Evolutionary conservation across 1,284 basidiomycete genomes (phyloP).

Genomic region (Leccinum griseonigrum): DNA sequence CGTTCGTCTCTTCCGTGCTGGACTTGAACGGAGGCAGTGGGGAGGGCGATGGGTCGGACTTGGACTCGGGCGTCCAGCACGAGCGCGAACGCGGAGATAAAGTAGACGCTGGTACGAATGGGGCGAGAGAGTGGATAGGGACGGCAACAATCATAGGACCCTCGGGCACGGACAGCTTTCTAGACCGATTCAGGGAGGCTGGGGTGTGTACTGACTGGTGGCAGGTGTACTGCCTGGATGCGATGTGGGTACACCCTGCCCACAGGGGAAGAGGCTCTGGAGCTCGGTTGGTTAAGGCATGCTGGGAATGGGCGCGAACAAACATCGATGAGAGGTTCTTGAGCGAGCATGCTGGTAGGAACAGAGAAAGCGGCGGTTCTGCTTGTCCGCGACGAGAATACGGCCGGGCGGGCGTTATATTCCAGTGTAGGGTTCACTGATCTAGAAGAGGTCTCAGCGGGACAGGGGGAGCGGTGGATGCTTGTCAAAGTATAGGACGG

Average conservation of each 20-base stretch:
- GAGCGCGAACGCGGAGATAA: background rate
- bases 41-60: background rate
- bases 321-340: conserved; percentile 14
- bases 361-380: conserved; percentile 20
- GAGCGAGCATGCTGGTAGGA: background rate
- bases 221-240: conserved; percentile 30
- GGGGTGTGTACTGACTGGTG: conserved; percentile 14
- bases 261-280: conserved; percentile 33
- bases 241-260: conserved; percentile 38
- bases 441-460: conserved; percentile 6
- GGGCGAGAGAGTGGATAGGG: conserved; percentile 31
- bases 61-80: background rate
- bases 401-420: conserved; percentile 20
- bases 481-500: conserved; percentile 12
- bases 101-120: background rate
- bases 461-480: conserved; percentile 27
- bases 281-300: conserved; percentile 15
- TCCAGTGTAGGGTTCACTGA: conserved; percentile 22
- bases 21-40: background rate
- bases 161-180: conserved; percentile 7
- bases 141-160: conserved; percentile 28
- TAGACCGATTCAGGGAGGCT: conserved; percentile 13
- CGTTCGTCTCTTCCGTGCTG: conserved; percentile 21
- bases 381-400: conserved; percentile 17
- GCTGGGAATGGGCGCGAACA: conserved; percentile 25